Percentiles rank a stretch among this genome's conserved stretches.
phyloP scores from a whole-genome alignment of 345 rosid genomes.

The Acer negundo region DNA sequence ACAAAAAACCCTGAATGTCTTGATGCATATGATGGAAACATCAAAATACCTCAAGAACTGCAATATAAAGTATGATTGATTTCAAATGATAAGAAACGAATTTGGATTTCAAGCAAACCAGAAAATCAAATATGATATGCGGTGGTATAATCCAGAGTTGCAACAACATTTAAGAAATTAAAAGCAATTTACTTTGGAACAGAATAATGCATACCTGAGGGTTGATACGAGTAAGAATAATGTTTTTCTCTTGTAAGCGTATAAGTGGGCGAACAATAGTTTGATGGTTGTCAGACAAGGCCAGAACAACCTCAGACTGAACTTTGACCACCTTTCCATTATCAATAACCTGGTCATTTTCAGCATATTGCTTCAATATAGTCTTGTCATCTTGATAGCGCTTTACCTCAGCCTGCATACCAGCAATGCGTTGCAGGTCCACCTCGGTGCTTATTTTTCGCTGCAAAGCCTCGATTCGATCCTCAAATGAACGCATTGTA shows the following conservation, averaged over 20 bases:
- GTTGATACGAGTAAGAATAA: conserved; percentile 93
- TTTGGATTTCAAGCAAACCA: not conserved
- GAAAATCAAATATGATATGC: not conserved
- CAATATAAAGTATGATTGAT: not conserved
- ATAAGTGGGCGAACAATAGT: conserved; percentile 83
- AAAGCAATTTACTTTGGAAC: conserved; percentile 6
- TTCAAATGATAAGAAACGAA: conserved; percentile 1
- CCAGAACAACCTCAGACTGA: conserved; percentile 77
- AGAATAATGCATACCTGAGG: conserved; percentile 64
- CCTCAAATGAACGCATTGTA: conserved; percentile 96
- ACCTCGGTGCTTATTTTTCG: conserved; percentile 71
- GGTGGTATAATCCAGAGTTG: not conserved
- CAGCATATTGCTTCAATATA: conserved; percentile 89
- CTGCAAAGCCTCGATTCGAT: conserved; percentile 77
- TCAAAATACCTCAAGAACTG: not conserved
- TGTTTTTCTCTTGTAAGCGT: conserved; percentile 84
- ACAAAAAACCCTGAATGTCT: conserved; percentile 3
- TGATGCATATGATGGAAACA: not conserved
- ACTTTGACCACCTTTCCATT: conserved; percentile 80
- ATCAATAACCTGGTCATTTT: conserved; percentile 90
- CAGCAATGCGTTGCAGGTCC: conserved; percentile 72
- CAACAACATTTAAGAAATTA: not conserved
- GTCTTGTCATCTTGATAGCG: conserved; percentile 93
- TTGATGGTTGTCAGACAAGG: conserved; percentile 78
- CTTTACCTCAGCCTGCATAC: conserved; percentile 80